Evolutionary conservation across 106 monocot species (phyloP).

Genomic region (Ottelia alismoides): DNA sequence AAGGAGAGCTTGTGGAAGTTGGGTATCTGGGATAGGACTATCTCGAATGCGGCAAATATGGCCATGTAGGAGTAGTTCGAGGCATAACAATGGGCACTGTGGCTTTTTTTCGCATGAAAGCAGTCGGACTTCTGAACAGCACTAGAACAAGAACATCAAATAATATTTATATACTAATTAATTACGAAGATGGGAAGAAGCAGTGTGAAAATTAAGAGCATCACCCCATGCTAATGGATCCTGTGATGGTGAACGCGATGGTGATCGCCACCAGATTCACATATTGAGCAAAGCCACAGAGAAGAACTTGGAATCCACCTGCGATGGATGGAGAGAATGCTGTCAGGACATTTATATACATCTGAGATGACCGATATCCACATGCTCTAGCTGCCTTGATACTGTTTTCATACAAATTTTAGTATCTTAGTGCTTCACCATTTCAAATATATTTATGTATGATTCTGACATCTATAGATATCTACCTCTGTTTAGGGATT

Average conservation of each 20-base stretch:
- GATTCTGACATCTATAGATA: too few relatives aligned
- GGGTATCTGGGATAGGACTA: conserved; percentile 57
- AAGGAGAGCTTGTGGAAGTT: conserved; percentile 72
- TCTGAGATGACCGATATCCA: too few relatives aligned
- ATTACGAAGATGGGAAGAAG: not conserved
- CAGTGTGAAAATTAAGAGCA: not conserved
- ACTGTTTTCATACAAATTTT: too few relatives aligned
- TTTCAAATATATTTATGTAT: too few relatives aligned
- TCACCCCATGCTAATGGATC: conserved; percentile 77
- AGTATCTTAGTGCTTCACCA: too few relatives aligned
- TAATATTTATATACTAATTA: not conserved
- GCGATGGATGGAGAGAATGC: too few relatives aligned
- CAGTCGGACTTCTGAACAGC: conserved; percentile 61
- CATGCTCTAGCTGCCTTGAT: too few relatives aligned
- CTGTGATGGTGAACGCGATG: conserved; percentile 77
- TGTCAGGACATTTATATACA: too few relatives aligned
- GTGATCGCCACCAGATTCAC: conserved; percentile 48
- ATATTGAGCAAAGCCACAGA: conserved; percentile 61
- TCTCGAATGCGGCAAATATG: conserved; percentile 44
- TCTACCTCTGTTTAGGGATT: too few relatives aligned
- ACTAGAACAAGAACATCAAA: conserved; percentile 18
- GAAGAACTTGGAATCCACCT: conserved; percentile 33
- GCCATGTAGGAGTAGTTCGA: conserved; percentile 34
- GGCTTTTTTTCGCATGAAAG: conserved; percentile 59
- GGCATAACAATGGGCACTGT: conserved; percentile 29